Evolutionary conservation across 306 rosid species (phyloP), one percentile per base, ranked within the genome.

Genomic region (Castanea crenata): DNA sequence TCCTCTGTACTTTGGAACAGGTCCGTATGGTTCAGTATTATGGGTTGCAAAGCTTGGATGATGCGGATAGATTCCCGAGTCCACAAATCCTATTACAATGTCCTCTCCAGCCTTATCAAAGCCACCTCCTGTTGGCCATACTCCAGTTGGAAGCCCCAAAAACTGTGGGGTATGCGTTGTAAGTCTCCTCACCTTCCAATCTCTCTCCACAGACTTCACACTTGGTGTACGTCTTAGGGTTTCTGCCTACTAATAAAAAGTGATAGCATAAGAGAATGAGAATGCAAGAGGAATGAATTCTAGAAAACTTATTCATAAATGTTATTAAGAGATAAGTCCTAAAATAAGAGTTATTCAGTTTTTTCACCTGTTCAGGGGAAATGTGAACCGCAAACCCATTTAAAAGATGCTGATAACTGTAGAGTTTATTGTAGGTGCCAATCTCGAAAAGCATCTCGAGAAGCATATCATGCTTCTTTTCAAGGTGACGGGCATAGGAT

Each of bases 121-220:
- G 83, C 99, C 99, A 44, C 99, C 99, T 76, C 97, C 98, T 29
- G 99, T 93, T 2, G 99, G 99, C 99, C 99, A 96, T 68, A 96
- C 99, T 76, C 97, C 99, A 1, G 99, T 96, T 67, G 99, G 99
- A 85, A 96, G 99, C 77, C 99, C 99, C 88, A 96, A 89, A 88
- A 96, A 96, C 78, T 96, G 92, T 7, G 99, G 99, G 35, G 99
- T 96, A 83, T 96, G 99, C 29, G 97, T 96, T 74, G 99, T 96
- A 68, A 91, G 96, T 86, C 81, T 91, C 82, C 79, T 85, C 64
- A 96, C 99, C 89, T 96, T 96, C 98, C 98, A 96, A 81, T 96
- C 99, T 86, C 92, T 90, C 86, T 78, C 93, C 78, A 96, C 91
- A 38, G 96, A 90, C 86, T 90, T 96, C 80, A 96, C 99, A 81